Conservation (phyloP, 23 red algal genomes). For the Gracilariopsis chorda region DNA sequence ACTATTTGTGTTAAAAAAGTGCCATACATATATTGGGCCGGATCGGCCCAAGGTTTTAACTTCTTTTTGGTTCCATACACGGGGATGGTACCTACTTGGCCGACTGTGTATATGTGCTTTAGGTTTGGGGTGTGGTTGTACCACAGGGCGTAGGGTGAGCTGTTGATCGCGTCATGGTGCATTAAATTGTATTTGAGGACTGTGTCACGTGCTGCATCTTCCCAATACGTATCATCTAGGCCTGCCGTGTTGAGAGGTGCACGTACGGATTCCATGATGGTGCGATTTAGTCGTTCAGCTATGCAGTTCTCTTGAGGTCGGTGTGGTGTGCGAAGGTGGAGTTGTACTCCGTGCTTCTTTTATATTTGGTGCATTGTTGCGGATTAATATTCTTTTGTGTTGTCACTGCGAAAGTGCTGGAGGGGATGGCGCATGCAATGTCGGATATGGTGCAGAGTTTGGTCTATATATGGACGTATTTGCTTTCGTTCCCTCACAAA, state of each 20-base stretch:
- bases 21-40: no score
- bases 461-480: neutral
- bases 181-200: neutral
- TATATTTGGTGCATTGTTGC: neutral
- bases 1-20: no score
- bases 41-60: no score
- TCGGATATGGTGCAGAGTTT: neutral
- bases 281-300: slow-evolving; percentile 32
- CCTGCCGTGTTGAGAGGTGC: neutral
- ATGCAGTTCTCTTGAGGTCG: slow-evolving; percentile 1
- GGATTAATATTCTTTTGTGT: neutral
- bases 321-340: neutral
- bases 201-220: neutral
- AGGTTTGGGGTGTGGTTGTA: neutral
- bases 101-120: neutral
- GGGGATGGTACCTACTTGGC: neutral
- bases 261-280: neutral
- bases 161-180: neutral
- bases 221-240: neutral
- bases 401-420: neutral
- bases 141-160: neutral
- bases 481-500: neutral
- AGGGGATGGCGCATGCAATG: neutral
- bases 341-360: neutral
- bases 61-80: neutral